These are phyloP conservation scores for Ceriops decandra DNA, from an alignment of 345 rosid species.

Conservation along the genomic window DNA sequence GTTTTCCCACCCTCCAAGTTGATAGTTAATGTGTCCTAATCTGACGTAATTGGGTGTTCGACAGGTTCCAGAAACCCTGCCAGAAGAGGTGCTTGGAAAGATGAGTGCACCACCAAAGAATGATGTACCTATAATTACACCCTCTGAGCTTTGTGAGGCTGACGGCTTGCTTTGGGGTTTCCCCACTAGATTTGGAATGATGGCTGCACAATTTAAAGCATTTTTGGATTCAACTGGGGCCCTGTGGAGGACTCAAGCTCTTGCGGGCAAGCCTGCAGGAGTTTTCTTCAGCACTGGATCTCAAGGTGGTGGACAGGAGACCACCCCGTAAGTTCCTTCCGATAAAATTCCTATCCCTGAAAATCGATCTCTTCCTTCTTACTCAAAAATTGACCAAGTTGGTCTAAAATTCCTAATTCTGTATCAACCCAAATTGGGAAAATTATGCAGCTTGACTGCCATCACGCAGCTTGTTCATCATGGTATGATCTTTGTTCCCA, in stretches of 20 bases:
- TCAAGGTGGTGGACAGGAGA: conserved; percentile 99
- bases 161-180: conserved; percentile 88
- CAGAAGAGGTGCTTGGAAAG: conserved; percentile 73
- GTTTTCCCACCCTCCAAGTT: not conserved
- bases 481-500: conserved; percentile 86
- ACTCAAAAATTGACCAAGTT: too few relatives aligned
- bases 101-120: conserved; percentile 92
- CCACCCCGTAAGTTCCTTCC: conserved; percentile 69
- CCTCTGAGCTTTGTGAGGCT: conserved; percentile 75
- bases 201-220: conserved; percentile 97
- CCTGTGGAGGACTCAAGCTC: conserved; percentile 86
- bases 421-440: not conserved
- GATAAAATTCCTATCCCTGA: not conserved
- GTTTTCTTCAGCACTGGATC: conserved; percentile 96
- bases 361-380: not conserved
- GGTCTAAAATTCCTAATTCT: too few relatives aligned
- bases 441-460: conserved; percentile 66
- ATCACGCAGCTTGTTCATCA: conserved; percentile 97
- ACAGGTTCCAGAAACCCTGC: conserved; percentile 89
- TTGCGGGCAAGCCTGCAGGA: conserved; percentile 97
- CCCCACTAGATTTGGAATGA: conserved; percentile 98
- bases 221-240: conserved; percentile 94
- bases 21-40: not conserved
- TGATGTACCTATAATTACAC: conserved; percentile 71
- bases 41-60: not conserved